Conservation (phyloP, 208 protist genomes). For the Hexamita inflata region DNA sequence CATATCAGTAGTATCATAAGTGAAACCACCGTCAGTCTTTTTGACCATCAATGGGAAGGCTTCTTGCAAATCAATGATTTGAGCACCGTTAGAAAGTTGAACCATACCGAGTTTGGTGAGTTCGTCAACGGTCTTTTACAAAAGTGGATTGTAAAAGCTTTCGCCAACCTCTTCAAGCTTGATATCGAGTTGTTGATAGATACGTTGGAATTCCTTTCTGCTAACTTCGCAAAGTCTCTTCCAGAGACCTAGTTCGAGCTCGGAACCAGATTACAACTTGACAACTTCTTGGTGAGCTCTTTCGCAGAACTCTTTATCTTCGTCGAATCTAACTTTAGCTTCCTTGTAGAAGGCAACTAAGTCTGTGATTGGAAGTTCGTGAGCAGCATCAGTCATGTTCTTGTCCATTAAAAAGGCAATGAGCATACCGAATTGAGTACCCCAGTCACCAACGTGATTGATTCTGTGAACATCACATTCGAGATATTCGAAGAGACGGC, state of each 20-base stretch:
- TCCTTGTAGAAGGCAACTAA: conserved; percentile 76
- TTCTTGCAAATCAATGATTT: conserved; percentile 19
- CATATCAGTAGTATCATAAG: conserved; percentile 77
- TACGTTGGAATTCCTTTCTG: conserved; percentile 67
- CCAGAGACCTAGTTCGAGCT: conserved; percentile 63
- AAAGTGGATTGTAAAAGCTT: conserved; percentile 79
- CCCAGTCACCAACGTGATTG: conserved; percentile 94
- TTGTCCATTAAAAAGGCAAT: conserved; percentile 78
- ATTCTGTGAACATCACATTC: conserved; percentile 71
- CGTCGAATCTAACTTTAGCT: conserved; percentile 73
- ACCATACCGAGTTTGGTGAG: conserved; percentile 58
- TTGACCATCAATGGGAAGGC: conserved; percentile 69
- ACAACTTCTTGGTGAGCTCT: conserved; percentile 66
- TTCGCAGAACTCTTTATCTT: conserved; percentile 71
- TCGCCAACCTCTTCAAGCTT: conserved; percentile 70
- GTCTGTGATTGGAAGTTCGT: conserved; percentile 70
- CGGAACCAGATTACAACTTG: conserved; percentile 60
- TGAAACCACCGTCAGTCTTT: conserved; percentile 79
- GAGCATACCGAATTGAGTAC: conserved; percentile 91
- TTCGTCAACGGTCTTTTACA: conserved; percentile 60
- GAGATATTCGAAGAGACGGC: conserved; percentile 59
- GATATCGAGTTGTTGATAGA: conserved; percentile 68
- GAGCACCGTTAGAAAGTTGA: conserved; percentile 11
- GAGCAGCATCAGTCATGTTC: conserved; percentile 31
- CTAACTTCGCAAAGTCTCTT: conserved; percentile 52